These are phyloP conservation scores for Suillus cothurnatus DNA, from an alignment of 768 basidiomycete genomes.

Conservation along the genomic window DNA sequence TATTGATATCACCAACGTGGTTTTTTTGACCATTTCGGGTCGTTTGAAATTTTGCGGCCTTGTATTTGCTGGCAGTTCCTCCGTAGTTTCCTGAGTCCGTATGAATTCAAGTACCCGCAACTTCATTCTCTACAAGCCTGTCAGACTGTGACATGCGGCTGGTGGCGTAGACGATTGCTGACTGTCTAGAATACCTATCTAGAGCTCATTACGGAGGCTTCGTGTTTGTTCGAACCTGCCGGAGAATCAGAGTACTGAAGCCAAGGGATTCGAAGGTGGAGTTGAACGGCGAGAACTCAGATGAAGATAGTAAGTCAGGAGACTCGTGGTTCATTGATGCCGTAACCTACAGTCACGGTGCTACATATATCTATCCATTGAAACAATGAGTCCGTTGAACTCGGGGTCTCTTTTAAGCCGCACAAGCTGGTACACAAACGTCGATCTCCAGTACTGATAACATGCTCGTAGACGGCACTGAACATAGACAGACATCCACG, in stretches of 20 bases:
- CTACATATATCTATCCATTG: conserved; percentile 15
- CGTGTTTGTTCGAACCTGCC: background rate
- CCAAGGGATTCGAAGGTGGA: conserved; percentile 10
- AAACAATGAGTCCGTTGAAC: conserved; percentile 17
- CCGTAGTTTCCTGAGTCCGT: conserved; percentile 4
- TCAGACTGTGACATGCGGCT: background rate
- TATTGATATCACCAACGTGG: conserved; percentile 1
- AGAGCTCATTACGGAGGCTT: background rate
- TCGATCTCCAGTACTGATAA: conserved; percentile 28
- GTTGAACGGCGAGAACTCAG: conserved; percentile 13
- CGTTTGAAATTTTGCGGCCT: conserved; percentile 10
- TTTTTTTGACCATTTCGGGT: conserved; percentile 7
- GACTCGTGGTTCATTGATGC: conserved; percentile 17
- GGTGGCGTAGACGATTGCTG: conserved; percentile 6
- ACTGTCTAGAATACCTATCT: background rate
- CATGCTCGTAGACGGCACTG: conserved; percentile 18
- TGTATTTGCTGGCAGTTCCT: conserved; percentile 7
- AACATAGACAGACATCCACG: background rate
- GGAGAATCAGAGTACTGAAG: conserved; percentile 11
- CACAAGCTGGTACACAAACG: conserved; percentile 16
- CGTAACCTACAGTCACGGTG: conserved; percentile 12
- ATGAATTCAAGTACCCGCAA: background rate
- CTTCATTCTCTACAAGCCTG: background rate
- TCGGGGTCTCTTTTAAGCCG: conserved; percentile 18
- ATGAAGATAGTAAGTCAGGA: conserved; percentile 13